Base-by-base conservation (phyloP, 2,329 filamentous ascomycete species). In the Sarocladiaceae sp. region DNA sequence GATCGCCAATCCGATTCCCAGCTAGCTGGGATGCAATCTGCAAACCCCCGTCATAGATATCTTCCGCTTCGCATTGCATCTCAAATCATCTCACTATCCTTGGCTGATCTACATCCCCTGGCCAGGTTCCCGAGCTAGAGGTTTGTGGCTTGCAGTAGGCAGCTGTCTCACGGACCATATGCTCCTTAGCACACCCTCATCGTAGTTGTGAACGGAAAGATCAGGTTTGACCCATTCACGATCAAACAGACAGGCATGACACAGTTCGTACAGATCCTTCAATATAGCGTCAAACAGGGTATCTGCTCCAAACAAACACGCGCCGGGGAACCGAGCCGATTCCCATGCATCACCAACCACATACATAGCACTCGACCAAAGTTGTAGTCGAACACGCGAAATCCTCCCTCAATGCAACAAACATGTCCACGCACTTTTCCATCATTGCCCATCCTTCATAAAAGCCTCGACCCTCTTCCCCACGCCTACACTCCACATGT, bases 401-500 rank as follows among this genome's bases (percentile, higher is more conserved):
- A 33, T 33, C 29, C 10, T 33, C 29, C 4, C 37, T 22, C 23
- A 20, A 42, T 42, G 37, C 37, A 23, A 7, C 23, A n/a, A 17
- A 8, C 33, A 8, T n/a, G 18, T 20, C 17, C 37, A 23, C 18
- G 20, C 37, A 40, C 37, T 20, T 20, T n/a, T 44, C 18, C 10
- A n/a, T 50, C 31, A 50, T 20, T 36, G 29, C 20, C 47, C 47
- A 15, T 54, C 53, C n/a, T 26, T 17, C 35, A 54, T 44, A 7
- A 40, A 33, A 44, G 26, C 59, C 53, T 72, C 69, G 3, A 72
- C 55, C 46, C 62, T 66, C 47, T 63, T 68, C 23, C 69, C 69
- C 2, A 72, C 64, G 0, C 60, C 64, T 3, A 63, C 59, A 36
- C 69, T 71, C 69, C 69, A 72, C 0, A 53, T 51, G 28, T 72